These are phyloP conservation scores for Grigorovia humatica DNA, from an alignment of 805 yeast species.

Conservation along the genomic window DNA sequence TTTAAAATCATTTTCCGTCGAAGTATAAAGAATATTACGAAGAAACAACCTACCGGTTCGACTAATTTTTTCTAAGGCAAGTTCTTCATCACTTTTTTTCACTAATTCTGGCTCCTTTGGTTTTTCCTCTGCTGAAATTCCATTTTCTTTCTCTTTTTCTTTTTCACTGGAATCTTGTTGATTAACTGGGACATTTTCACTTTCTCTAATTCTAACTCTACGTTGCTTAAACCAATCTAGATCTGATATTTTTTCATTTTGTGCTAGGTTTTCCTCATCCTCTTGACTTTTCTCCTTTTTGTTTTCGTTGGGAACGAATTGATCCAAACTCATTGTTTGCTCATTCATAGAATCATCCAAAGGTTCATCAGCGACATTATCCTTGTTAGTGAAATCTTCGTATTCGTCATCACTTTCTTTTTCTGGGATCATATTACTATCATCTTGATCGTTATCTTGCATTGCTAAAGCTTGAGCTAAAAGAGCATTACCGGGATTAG, in stretches of 20 bases:
- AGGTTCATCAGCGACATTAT: conserved; percentile 10
- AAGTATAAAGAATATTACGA: conserved; percentile 72
- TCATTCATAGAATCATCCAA: conserved; percentile 35
- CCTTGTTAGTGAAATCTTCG: conserved; percentile 23
- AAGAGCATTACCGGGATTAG: conserved; percentile 29
- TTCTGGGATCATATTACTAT: conserved; percentile 16
- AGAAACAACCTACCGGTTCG: conserved; percentile 76
- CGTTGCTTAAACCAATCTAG: conserved; percentile 78
- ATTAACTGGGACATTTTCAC: conserved; percentile 18
- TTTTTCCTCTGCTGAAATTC: conserved; percentile 3
- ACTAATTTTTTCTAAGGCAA: conserved; percentile 40
- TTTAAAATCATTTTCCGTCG: conserved; percentile 70
- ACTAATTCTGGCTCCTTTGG: conserved; percentile 19
- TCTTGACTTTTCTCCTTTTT: conserved; percentile 15
- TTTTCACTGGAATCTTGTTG: conserved; percentile 4
- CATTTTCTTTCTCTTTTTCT: conserved; percentile 4
- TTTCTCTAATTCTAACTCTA: conserved; percentile 59
- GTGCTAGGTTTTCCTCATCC: conserved; percentile 29
- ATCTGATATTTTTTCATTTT: conserved; percentile 53
- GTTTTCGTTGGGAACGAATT: conserved; percentile 6
- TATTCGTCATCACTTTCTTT: conserved; percentile 39
- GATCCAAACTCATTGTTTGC: conserved; percentile 38
- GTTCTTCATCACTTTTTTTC: conserved; percentile 33
- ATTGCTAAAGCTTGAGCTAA: conserved; percentile 33
- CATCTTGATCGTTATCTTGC: conserved; percentile 25